These are phyloP conservation scores for Cladosporium phlei DNA, from an alignment of 2,329 filamentous ascomycete genomes.

Conservation along the genomic window DNA sequence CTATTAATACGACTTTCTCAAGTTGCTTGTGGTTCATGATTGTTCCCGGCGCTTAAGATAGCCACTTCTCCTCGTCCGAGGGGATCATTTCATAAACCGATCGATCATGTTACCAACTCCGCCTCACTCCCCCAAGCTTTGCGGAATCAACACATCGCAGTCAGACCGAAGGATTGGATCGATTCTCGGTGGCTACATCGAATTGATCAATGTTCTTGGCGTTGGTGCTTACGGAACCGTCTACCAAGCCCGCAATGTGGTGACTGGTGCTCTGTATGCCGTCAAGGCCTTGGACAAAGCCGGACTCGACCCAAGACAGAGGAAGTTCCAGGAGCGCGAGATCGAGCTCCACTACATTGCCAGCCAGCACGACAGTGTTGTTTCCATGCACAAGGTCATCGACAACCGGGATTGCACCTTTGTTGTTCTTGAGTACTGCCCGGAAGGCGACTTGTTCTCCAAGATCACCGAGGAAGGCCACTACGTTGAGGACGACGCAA, in stretches of 20 bases:
- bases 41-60: slow-evolving; percentile 12
- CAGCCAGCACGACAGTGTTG: slow-evolving; percentile 85
- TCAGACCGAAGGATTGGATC: slow-evolving; percentile 85
- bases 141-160: slow-evolving; percentile 30
- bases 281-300: slow-evolving; percentile 96
- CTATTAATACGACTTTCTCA: slow-evolving; percentile 5
- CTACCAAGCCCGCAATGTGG: slow-evolving; percentile 80
- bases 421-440: slow-evolving; percentile 94
- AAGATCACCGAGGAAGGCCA: slow-evolving; percentile 95
- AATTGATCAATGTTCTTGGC: slow-evolving; percentile 79
- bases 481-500: slow-evolving; percentile 85
- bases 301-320: slow-evolving; percentile 82
- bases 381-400: slow-evolving; percentile 89
- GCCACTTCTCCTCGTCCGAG: slow-evolving; percentile 11
- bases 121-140: slow-evolving; percentile 43
- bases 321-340: slow-evolving; percentile 86
- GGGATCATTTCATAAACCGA: slow-evolving; percentile 1
- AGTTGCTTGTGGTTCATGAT: slow-evolving; percentile 13
- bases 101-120: slow-evolving; percentile 46
- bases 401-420: slow-evolving; percentile 89
- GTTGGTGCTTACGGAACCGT: slow-evolving; percentile 96
- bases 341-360: slow-evolving; percentile 87
- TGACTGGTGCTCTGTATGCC: slow-evolving; percentile 76
- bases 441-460: slow-evolving; percentile 91
- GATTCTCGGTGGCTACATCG: slow-evolving; percentile 74